phyloP scores from a whole-genome alignment of 306 rosid genomes.

The Gastrolobium villosum region DNA sequence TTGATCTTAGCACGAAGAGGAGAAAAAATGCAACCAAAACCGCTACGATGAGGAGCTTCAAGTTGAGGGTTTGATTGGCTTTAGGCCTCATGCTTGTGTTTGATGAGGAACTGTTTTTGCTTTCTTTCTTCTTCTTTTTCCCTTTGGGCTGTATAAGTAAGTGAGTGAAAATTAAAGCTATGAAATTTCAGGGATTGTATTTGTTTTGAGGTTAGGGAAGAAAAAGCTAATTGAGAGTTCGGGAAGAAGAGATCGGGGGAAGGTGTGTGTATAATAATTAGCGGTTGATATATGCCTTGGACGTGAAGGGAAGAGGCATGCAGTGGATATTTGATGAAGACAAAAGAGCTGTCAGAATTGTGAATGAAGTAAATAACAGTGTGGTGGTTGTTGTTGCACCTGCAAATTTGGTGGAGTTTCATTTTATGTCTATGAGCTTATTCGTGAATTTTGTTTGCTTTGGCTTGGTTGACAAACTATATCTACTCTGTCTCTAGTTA shows the following conservation, averaged over 20 bases:
- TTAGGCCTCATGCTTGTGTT: constrained; percentile 68
- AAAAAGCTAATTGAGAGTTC: neutral
- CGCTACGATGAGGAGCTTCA: constrained; percentile 64
- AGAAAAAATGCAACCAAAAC: constrained; percentile 57
- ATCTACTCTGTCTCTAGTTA: constrained; percentile 8
- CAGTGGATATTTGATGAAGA: constrained; percentile 55
- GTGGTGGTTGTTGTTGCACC: constrained; percentile 55
- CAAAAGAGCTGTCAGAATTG: constrained; percentile 57
- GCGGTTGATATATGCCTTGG: constrained; percentile 57
- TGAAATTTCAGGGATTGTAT: constrained; percentile 39
- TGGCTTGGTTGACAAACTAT: constrained; percentile 24
- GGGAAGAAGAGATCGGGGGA: neutral
- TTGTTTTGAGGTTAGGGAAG: constrained; percentile 36
- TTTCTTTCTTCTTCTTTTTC: too few relatives aligned
- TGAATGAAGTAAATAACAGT: constrained; percentile 58
- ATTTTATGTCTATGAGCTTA: neutral
- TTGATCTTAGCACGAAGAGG: constrained; percentile 68
- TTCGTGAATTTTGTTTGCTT: neutral
- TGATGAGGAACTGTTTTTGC: too few relatives aligned
- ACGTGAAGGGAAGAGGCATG: constrained; percentile 53
- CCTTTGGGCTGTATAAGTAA: too few relatives aligned
- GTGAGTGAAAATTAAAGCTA: neutral
- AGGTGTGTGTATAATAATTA: neutral
- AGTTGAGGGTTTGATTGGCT: constrained; percentile 60
- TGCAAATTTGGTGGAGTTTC: constrained; percentile 55